Evolutionary conservation across 345 rosid species (phyloP).

Genomic region (Moricandia moricandioides): DNA sequence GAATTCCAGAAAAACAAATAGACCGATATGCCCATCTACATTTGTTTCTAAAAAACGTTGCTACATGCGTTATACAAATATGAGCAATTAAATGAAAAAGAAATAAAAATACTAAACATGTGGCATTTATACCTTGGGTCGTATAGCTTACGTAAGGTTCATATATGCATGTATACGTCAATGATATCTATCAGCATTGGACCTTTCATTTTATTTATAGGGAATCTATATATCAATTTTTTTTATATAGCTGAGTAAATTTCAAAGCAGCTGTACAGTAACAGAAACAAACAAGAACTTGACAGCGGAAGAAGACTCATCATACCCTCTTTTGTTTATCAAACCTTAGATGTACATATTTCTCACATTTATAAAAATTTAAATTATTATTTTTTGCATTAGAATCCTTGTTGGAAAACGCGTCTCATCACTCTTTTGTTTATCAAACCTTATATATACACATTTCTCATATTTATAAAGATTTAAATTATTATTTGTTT

Average conservation of each 20-base stretch:
- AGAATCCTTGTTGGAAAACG: too few relatives aligned
- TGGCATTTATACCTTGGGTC: not conserved
- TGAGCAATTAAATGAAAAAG: not conserved
- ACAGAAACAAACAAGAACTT: constrained; percentile 14
- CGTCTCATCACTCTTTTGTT: not conserved
- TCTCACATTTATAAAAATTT: not conserved
- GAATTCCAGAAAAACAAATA: not conserved
- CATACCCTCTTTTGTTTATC: not conserved
- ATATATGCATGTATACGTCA: not conserved
- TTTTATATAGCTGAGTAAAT: not conserved
- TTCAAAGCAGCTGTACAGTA: constrained; percentile 2
- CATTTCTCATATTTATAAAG: too few relatives aligned
- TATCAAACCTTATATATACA: too few relatives aligned
- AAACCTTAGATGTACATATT: not conserved
- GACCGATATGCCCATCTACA: not conserved
- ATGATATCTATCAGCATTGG: not conserved
- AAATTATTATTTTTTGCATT: too few relatives aligned
- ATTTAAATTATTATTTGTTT: too few relatives aligned
- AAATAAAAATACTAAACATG: not conserved
- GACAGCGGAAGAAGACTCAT: constrained; percentile 20
- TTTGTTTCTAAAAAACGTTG: not conserved
- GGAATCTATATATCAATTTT: not conserved
- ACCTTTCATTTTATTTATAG: not conserved
- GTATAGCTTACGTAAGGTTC: not conserved
- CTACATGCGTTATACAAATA: not conserved